phyloP scores from a whole-genome alignment of 75 land plant species.

The Chamaecyparis obtusa region DNA sequence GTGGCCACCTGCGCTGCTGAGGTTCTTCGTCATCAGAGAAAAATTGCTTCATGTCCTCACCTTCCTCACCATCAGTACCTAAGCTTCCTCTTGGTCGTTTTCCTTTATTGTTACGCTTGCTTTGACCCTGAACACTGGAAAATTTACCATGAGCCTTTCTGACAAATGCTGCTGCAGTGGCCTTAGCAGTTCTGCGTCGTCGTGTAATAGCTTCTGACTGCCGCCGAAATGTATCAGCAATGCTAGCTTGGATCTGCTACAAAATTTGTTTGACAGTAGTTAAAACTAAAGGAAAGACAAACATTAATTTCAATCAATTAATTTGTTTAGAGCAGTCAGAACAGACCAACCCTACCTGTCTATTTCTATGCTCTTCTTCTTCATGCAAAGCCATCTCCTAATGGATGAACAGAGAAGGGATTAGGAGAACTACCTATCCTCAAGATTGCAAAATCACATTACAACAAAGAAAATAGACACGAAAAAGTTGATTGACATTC shows the following conservation, averaged over 20 bases:
- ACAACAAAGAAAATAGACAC: not conserved
- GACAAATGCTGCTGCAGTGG: slow-evolving; percentile 48
- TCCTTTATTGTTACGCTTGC: slow-evolving; percentile 23
- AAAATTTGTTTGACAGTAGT: not conserved
- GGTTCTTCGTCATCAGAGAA: slow-evolving; percentile 59
- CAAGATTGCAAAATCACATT: slow-evolving; percentile 2
- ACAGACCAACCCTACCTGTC: slow-evolving; percentile 53
- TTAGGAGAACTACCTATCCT: slow-evolving; percentile 4
- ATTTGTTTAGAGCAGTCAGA: not conserved
- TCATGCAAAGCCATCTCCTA: slow-evolving; percentile 90
- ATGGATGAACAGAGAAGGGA: not conserved
- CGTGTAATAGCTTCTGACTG: slow-evolving; percentile 86
- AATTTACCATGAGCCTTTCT: slow-evolving; percentile 50
- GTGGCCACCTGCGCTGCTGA: slow-evolving; percentile 31
- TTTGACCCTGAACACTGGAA: slow-evolving; percentile 34
- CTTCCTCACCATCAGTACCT: slow-evolving; percentile 53
- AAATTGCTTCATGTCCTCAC: slow-evolving; percentile 36
- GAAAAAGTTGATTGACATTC: not conserved
- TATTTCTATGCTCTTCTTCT: slow-evolving; percentile 75
- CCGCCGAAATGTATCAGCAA: slow-evolving; percentile 75
- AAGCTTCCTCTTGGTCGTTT: slow-evolving; percentile 30
- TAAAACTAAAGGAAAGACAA: not conserved
- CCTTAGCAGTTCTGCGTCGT: slow-evolving; percentile 57
- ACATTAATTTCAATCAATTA: not conserved
- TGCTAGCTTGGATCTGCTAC: slow-evolving; percentile 80